Evolutionary conservation across 2,329 filamentous ascomycete species (phyloP).

Genomic region (Sphaerulina populicola): DNA sequence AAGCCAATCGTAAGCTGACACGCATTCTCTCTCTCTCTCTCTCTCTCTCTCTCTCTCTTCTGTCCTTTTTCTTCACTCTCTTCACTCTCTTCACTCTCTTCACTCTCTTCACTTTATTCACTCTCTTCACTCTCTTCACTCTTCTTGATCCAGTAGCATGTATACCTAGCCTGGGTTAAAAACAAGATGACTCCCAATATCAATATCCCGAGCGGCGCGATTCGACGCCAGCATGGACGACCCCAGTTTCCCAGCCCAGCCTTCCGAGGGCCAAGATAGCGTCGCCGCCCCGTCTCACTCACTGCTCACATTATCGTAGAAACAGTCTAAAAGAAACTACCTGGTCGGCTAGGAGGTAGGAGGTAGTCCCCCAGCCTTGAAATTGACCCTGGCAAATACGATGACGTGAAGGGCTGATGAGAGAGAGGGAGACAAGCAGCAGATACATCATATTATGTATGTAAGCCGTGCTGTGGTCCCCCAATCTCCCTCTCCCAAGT

Average conservation of each 20-base stretch:
- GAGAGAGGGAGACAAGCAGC: neutral
- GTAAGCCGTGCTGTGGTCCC: too few relatives aligned
- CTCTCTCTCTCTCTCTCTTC: neutral
- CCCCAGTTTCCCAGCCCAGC: neutral
- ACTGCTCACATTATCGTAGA: too few relatives aligned
- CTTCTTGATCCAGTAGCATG: too few relatives aligned
- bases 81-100: too few relatives aligned
- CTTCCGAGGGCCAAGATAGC: neutral
- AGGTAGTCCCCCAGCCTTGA: neutral
- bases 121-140: too few relatives aligned
- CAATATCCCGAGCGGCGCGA: neutral
- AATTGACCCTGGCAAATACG: neutral
- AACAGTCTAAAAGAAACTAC: too few relatives aligned
- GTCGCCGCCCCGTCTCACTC: neutral
- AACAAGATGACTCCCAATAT: too few relatives aligned
- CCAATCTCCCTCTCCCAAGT: neutral
- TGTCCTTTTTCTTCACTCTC: too few relatives aligned
- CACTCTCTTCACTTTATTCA: too few relatives aligned
- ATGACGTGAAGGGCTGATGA: slow-evolving; percentile 7
- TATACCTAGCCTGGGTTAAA: too few relatives aligned
- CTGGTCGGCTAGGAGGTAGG: too few relatives aligned
- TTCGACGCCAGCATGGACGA: neutral
- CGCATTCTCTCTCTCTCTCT: neutral
- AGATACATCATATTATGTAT: too few relatives aligned
- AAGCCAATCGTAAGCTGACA: neutral